Percentiles rank a stretch among this genome's conserved stretches.
phyloP scores from a whole-genome alignment of 2,329 filamentous ascomycete species.

The Beauveria australis region DNA sequence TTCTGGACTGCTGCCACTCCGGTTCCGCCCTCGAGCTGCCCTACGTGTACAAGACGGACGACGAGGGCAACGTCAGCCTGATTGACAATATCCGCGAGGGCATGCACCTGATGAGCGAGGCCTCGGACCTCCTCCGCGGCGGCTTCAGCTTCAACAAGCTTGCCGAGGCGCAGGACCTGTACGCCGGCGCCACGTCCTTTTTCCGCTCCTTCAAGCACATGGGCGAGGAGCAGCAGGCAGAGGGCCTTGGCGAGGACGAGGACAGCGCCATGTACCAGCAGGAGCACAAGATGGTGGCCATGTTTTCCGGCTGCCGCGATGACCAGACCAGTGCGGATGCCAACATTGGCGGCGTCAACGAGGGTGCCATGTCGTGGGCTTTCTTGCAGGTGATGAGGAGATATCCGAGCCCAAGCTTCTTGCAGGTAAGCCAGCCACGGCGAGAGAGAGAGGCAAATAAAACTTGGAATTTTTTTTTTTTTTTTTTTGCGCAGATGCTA shows the following conservation, averaged over 20 bases:
- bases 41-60: constrained; percentile 38
- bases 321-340: constrained; percentile 51
- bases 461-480: no score
- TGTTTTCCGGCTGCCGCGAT: constrained; percentile 89
- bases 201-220: constrained; percentile 10
- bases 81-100: constrained; percentile 5
- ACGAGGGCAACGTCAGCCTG: constrained; percentile 9
- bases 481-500: not conserved
- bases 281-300: constrained; percentile 49
- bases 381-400: constrained; percentile 9
- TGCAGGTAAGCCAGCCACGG: not conserved
- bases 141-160: constrained; percentile 10
- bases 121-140: constrained; percentile 4
- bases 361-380: constrained; percentile 11
- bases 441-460: no score
- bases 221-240: constrained; percentile 7
- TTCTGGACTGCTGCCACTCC: constrained; percentile 52
- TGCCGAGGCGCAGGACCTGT: constrained; percentile 9
- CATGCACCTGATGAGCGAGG: constrained; percentile 7
- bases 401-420: not conserved
- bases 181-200: constrained; percentile 8
- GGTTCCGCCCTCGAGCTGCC: constrained; percentile 49
- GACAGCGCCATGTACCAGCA: constrained; percentile 5
- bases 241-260: constrained; percentile 1
- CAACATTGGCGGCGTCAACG: constrained; percentile 7